Evolutionary conservation across 2,329 filamentous ascomycete genomes (phyloP), one percentile per base, ranked within the genome.

Genomic region (Falciphora oryzae): DNA sequence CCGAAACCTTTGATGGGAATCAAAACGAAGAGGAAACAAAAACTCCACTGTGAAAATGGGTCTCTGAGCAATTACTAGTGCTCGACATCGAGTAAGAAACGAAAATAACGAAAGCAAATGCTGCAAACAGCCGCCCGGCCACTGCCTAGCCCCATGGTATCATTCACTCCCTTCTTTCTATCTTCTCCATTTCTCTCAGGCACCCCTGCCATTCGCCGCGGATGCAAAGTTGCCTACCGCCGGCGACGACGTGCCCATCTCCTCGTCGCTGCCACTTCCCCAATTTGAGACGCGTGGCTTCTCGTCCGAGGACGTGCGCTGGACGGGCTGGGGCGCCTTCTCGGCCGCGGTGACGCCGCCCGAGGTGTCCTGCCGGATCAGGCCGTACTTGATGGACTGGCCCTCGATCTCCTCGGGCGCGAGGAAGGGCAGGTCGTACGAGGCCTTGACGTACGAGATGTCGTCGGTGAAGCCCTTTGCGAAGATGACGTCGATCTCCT

Each of bases 401-500:
- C 77, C 73, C 72, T 86, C 83, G 35, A 87, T 79, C 68, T 86
- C 80, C 58, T 79, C 76, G 13, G 79, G 77, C 4, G 77, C 73
- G 16, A 88, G 75, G 66, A 80, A 78, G 0, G 85, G 85, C 65
- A 89, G 73, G 61, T 87, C 79, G 68, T 82, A 77, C 38, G 84
- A 82, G 6, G 85, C 85, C 67, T 78, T 77, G 64, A 88, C 84
- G 66, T 87, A 87, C 5, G 80, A 83, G 6, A 84, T 87, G 2
- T 85, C 82, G 73, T 88, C 86, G 35, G 78, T 72, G 68, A 79
- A 79, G 14, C 84, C 84, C 76, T 87, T 87, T 71, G 81, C 73
- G 59, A 75, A 75, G 63, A 91, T 87, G 65, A 84, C 80, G 70
- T 91, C 88, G 75, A 91, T 86, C 72, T 91, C 88, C 73, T 91